Percentiles rank a stretch among this genome's conserved stretches.
Evolutionary conservation across 495 filamentous ascomycete genomes (phyloP).

Genomic region (Podospora pseudoanserina): DNA sequence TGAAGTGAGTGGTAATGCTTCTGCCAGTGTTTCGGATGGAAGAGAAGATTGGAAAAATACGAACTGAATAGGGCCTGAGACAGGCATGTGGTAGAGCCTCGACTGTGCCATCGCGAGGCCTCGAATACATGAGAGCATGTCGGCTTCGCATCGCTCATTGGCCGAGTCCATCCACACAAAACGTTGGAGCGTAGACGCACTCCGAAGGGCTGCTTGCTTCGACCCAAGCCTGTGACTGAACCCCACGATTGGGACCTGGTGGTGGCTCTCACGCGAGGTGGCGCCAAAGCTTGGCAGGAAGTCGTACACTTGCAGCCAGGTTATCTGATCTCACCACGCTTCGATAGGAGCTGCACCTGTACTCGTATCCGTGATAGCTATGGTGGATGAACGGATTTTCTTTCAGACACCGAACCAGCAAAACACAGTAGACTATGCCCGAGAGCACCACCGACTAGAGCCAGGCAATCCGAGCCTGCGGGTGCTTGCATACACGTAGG

Average conservation of each 20-base stretch:
- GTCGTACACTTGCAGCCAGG: not conserved
- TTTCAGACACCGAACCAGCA: not conserved
- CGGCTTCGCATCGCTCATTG: not conserved
- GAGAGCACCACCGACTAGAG: too few species aligned
- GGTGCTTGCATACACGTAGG: not conserved
- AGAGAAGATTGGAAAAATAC: not conserved
- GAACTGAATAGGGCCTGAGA: not conserved
- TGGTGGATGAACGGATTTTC: not conserved
- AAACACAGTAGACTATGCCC: not conserved
- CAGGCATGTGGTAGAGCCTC: not conserved
- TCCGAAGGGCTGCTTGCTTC: not conserved
- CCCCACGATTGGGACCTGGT: constrained; percentile 11
- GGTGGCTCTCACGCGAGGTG: constrained; percentile 17
- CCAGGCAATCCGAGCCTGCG: not conserved
- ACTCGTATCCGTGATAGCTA: not conserved
- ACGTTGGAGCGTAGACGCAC: not conserved
- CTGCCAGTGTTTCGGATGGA: not conserved
- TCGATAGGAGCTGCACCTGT: not conserved
- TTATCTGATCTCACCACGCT: not conserved
- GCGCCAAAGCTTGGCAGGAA: constrained; percentile 15
- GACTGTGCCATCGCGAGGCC: not conserved
- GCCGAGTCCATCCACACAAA: not conserved
- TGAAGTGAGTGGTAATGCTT: not conserved
- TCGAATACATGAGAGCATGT: not conserved
- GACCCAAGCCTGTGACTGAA: constrained; percentile 11